Conservation (phyloP, 129 eudicot genomes). For the Centrapalus pauciflorus region DNA sequence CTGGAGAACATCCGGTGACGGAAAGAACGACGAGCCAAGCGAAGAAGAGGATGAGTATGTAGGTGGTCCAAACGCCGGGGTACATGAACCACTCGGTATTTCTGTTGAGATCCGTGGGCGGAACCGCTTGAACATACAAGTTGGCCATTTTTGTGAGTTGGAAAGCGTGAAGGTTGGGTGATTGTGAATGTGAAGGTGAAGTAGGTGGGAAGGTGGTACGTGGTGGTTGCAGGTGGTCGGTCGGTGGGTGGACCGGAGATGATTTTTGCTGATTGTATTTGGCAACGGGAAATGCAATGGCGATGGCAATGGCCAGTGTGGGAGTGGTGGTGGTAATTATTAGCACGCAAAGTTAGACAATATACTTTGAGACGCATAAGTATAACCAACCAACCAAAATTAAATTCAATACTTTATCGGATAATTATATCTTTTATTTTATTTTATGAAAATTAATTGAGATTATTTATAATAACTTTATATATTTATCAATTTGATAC, state of each 20-base stretch:
- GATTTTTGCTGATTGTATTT: not conserved
- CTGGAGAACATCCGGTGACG: conserved; percentile 77
- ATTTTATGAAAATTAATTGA: no score
- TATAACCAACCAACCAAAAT: conserved; percentile 20
- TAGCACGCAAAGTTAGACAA: conserved; percentile 27
- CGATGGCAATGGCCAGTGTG: conserved; percentile 21
- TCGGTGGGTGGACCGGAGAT: conserved; percentile 9
- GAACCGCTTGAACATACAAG: conserved; percentile 73
- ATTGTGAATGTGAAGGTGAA: not conserved
- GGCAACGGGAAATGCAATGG: not conserved
- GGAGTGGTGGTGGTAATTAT: conserved; percentile 12
- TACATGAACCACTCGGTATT: conserved; percentile 96
- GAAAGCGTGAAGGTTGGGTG: not conserved
- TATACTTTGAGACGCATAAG: not conserved
- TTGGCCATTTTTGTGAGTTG: conserved; percentile 38
- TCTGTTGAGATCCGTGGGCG: conserved; percentile 83
- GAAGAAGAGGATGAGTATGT: conserved; percentile 78
- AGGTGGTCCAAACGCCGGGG: conserved; percentile 96
- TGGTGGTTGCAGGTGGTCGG: conserved; percentile 10
- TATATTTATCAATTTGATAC: no score
- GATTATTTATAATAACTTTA: no score
- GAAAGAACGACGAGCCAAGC: conserved; percentile 84
- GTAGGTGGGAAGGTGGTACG: conserved; percentile 6
- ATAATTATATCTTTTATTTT: not conserved
- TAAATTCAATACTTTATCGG: conserved; percentile 2